Evolutionary conservation across 2,329 filamentous ascomycete species (phyloP), one percentile per base, ranked within the genome.

Genomic region (Aspergillus pseudoglaucus): DNA sequence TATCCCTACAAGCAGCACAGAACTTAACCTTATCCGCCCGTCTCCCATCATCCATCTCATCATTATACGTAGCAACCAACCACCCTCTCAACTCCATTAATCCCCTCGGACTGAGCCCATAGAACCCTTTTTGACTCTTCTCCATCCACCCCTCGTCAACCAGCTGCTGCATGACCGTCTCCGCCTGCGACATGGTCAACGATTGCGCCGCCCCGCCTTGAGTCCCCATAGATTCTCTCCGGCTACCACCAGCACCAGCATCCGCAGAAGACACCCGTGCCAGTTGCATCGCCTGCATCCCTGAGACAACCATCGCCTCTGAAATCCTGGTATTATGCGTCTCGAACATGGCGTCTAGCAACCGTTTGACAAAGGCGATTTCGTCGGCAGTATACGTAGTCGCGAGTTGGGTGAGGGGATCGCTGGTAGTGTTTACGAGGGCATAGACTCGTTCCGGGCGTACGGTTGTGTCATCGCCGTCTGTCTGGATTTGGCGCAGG

Each of bases 341-440:
- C 54, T 94, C 88, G 63, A 97, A 98, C 81, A 98, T 95, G 58
- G 80, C 83, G 65, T 96, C 90, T 1, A 98, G 79, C 3, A 96
- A 67, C 7, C 93, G 79, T 69, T 94, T 93, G 47, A 97, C 81
- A 64, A 89, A 98, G 0, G 87, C 82, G 27, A 97, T 87, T 71
- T 97, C 90, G 56, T 95, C 90, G 0, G 88, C 74, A 6, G 77
- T 80, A 63, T 87, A 87, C 0, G 81, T 82, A 0, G 93, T 97
- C 2, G 90, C 89, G 35, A 96, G 78, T 61, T 96, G 91, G 0
- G 89, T 94, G 50, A 91, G 74, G 0, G 85, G 75, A 67, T 98
- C 93, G 52, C 85, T 89, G 8, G 87, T 85, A 1, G 85, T 88
- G 70, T 98, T 98, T 42, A 97, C 85, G 30, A 98, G 76, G 2